A percentile compares a stretch with the other conserved stretches of the same genome.
These are phyloP conservation scores for Hortaea werneckii DNA, from an alignment of 2,329 filamentous ascomycete species.

Conservation along the genomic window DNA sequence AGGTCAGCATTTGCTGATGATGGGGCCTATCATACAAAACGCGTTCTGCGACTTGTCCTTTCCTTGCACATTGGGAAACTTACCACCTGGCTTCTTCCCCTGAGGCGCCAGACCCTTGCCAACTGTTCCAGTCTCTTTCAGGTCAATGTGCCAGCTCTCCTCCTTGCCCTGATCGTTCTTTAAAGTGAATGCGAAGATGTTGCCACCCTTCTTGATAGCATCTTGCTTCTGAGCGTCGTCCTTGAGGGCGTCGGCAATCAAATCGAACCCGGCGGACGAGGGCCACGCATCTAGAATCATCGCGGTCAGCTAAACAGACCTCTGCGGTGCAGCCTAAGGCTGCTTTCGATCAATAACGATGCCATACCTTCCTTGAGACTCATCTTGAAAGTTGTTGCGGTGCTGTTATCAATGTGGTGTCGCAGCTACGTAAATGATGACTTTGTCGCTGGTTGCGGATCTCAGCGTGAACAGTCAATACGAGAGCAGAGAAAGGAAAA, in stretches of 20 bases:
- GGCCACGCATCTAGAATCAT: slow-evolving; percentile 54
- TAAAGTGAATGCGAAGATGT: slow-evolving; percentile 81
- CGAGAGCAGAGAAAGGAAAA: too few species aligned
- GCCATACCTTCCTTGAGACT: slow-evolving; percentile 59
- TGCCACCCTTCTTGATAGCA: slow-evolving; percentile 79
- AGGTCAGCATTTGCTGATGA: not conserved
- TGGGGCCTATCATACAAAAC: not conserved
- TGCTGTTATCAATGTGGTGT: too few species aligned
- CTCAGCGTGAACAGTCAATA: too few species aligned
- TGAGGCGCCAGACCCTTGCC: slow-evolving; percentile 57
- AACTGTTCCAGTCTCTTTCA: slow-evolving; percentile 80
- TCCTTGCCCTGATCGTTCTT: slow-evolving; percentile 77
- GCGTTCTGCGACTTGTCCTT: not conserved
- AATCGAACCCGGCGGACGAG: slow-evolving; percentile 82
- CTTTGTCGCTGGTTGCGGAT: too few species aligned
- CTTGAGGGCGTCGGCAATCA: slow-evolving; percentile 64
- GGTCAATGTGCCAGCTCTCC: slow-evolving; percentile 87
- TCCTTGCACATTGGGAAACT: slow-evolving; percentile 21
- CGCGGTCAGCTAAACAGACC: not conserved
- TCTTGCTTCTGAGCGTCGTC: slow-evolving; percentile 67
- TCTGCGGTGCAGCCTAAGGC: not conserved
- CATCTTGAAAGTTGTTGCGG: slow-evolving; percentile 39
- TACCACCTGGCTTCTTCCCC: slow-evolving; percentile 74
- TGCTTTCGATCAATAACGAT: too few species aligned
- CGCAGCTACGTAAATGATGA: too few species aligned